phyloP scores from a whole-genome alignment of 108 stramenopile species.

The Cyclotella cryptica region DNA sequence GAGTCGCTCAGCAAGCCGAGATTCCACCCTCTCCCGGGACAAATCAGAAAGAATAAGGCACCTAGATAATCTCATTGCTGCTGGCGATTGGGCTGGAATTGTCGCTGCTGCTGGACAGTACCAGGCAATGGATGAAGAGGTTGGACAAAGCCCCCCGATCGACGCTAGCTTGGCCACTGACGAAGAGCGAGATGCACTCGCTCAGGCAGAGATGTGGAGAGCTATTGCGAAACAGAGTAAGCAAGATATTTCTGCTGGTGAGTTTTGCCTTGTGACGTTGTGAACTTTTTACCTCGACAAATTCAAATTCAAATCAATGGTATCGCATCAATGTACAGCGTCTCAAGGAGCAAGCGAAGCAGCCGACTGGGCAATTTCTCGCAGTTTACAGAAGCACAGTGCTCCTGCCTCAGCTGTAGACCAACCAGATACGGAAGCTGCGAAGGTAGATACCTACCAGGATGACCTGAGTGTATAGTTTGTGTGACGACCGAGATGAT shows the following conservation, averaged over 20 bases:
- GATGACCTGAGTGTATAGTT: constrained; percentile 11
- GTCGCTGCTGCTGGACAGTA: constrained; percentile 69
- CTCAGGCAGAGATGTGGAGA: constrained; percentile 83
- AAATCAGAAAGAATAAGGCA: constrained; percentile 60
- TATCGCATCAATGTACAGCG: neutral
- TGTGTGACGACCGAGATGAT: neutral
- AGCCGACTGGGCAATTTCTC: constrained; percentile 85
- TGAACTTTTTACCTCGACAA: neutral
- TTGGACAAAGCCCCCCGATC: neutral
- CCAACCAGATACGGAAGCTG: constrained; percentile 1
- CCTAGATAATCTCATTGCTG: constrained; percentile 76
- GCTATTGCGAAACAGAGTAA: constrained; percentile 85
- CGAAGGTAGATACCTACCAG: neutral
- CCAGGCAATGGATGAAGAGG: constrained; percentile 47
- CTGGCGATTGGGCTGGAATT: constrained; percentile 85
- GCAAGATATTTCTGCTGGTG: constrained; percentile 44
- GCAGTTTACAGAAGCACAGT: constrained; percentile 52
- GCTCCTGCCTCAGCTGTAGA: constrained; percentile 4
- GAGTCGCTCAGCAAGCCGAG: constrained; percentile 8
- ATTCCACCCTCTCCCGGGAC: constrained; percentile 10
- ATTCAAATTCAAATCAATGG: neutral
- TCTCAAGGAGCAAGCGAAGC: constrained; percentile 66
- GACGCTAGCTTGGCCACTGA: constrained; percentile 26
- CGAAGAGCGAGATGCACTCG: constrained; percentile 85
- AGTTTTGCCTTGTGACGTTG: neutral